Base-by-base conservation (phyloP, 805 yeast genomes). In the Saturnispora zaruensis region DNA sequence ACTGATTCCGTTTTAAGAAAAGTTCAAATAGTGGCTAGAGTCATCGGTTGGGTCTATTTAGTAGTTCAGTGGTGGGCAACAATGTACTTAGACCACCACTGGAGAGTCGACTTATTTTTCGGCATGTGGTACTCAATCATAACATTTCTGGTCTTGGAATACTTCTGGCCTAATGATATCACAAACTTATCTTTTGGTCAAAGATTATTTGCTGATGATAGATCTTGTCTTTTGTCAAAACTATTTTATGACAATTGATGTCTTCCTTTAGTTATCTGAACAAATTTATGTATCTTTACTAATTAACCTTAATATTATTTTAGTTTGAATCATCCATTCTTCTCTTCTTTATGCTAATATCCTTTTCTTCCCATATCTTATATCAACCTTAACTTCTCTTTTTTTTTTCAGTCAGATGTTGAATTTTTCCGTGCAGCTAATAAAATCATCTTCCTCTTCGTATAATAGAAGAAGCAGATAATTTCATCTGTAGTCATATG, bases 31-130 rank as follows among this genome's bases (percentile, higher is more conserved):
- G 24, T 23, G 6, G 46, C 46, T n/a, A 71, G 69, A 53, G 16
- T 68, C 5, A 54, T 72, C 1, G 74, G 72, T 20, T 57, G 73
- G 5, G 33, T 53, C 0, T 82, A 76, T 62, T 76, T 82, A 6
- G 51, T 69, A 2, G 59, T 78, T 32, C 87, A 82, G 60, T 81
- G 87, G 84, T 83, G 87, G 87, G 78, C 86, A 23, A 79, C 87
- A 3, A 78, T 82, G 66, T 83, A 83, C 57, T 63, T 83, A 51
- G 87, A 82, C 60, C 88, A 82, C 63, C 89, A 82, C 62, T 83
- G 82, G 75, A 70, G 86, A 52, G 63, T 81, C 33, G 88, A 83
- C 59, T 65, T 82, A 47, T 63, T 81, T 36, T 68, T 69, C 14
- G 87, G 87, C 7, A 62, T 77, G 59, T 30, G 68, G 3, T 82